These are phyloP conservation scores for Theileria annulata DNA, from an alignment of 169 alveolate species.

Conservation along the genomic window DNA sequence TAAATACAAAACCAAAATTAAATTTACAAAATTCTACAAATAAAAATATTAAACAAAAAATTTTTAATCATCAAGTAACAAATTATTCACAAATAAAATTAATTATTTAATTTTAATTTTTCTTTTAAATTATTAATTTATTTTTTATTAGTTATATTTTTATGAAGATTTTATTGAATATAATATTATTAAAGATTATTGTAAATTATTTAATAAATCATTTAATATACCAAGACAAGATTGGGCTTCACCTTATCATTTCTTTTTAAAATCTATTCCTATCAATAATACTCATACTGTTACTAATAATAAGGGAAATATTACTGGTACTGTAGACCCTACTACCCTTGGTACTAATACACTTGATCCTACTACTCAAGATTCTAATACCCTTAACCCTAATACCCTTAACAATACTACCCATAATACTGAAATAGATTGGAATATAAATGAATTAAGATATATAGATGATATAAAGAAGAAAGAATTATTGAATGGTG, in stretches of 20 bases:
- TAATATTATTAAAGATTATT: slow-evolving; percentile 43
- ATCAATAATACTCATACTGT: too few species aligned
- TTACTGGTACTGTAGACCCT: too few species aligned
- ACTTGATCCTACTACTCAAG: too few species aligned
- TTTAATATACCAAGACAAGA: slow-evolving; percentile 60
- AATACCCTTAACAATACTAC: background rate
- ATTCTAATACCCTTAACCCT: background rate
- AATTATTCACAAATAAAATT: background rate
- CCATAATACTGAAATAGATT: too few species aligned
- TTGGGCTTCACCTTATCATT: slow-evolving; percentile 34
- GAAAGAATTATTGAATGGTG: slow-evolving; percentile 51
- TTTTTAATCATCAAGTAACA: background rate
- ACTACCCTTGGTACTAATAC: too few species aligned
- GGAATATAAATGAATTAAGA: background rate
- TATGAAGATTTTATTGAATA: slow-evolving; percentile 59
- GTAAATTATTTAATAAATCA: slow-evolving; percentile 38
- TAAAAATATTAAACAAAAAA: background rate
- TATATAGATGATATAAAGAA: slow-evolving; percentile 30
- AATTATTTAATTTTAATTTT: background rate
- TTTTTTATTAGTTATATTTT: slow-evolving; percentile 35
- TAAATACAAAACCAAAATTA: background rate
- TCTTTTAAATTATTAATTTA: too few species aligned
- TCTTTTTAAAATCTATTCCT: background rate
- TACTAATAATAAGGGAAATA: too few species aligned
- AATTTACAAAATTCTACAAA: background rate